Evolutionary conservation across 2,329 filamentous ascomycete genomes (phyloP), one percentile per base, ranked within the genome.

Genomic region (Fusarium buharicum): DNA sequence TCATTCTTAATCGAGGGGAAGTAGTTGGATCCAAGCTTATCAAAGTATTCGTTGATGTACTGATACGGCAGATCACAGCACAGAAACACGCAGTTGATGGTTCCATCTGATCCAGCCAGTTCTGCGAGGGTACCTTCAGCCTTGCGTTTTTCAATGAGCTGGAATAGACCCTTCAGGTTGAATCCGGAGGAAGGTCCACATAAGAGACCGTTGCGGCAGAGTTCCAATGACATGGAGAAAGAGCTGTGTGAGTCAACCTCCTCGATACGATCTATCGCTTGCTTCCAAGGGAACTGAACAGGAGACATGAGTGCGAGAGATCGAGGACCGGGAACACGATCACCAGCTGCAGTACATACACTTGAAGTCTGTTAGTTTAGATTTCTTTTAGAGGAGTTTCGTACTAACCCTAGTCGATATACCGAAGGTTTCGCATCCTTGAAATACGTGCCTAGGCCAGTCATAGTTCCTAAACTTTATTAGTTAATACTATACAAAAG

Each of bases 1-100:
- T 82, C 76, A n/a, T 77, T 76, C 18, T 73, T 71, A 30, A 86
- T 84, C 0, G 78, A 70, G 3, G 78, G 80, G 66, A 86, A 86
- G 41, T 81, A 72, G 2, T 75, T 73, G 2, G 75, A 62, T 2
- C 76, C 79, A 11, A 87, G 74, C 63, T 85, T 86, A 22, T 82
- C 77, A 62, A 86, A 88, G 66, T 88, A 88, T 62, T 84, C 83
- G 20, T 79, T 76, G 39, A 88, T 80, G 56, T 88, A 88, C 67
- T 88, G 85, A 61, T 88, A 88, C 0, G 86, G 86, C 22, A 88
- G 62, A 53, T 89, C 86, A 54, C 85, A 87, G 72, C 85, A 88
- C 4, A 87, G 70, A 69, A 88, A 88, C 1, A 85, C 84, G 40
- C 82, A 85, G 57, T 82, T 77, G 2, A 83, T 75, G 45, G 78